phyloP scores from a whole-genome alignment of 1,284 basidiomycete genomes.

The Rhodotorula sp. region DNA sequence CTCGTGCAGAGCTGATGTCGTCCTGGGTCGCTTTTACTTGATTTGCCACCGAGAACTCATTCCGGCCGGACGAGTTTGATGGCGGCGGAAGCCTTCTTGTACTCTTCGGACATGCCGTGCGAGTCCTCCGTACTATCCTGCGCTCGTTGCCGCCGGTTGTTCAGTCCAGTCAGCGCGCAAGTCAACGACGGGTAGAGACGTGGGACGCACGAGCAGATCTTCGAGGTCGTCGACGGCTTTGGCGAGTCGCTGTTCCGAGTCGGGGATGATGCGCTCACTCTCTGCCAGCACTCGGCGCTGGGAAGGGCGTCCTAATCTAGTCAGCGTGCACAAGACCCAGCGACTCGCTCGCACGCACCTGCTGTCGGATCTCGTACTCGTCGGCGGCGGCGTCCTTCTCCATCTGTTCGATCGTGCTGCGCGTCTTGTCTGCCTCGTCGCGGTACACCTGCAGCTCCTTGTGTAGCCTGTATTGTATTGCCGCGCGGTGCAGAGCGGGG shows the following conservation, averaged over 20 bases:
- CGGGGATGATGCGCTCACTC: slow-evolving; percentile 38
- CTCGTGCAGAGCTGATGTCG: too few species aligned
- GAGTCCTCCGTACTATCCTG: slow-evolving; percentile 29
- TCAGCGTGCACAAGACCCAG: background rate
- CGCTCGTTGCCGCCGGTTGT: background rate
- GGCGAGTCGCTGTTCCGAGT: slow-evolving; percentile 38
- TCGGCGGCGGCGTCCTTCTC: slow-evolving; percentile 21
- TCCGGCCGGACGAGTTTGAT: slow-evolving; percentile 8
- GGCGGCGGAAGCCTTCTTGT: slow-evolving; percentile 16
- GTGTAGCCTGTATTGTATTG: slow-evolving; percentile 15
- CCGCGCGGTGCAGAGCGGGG: background rate
- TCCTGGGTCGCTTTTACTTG: background rate
- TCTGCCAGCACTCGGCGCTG: slow-evolving; percentile 36
- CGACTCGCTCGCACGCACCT: slow-evolving; percentile 13
- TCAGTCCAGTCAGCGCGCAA: background rate
- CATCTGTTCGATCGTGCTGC: slow-evolving; percentile 21
- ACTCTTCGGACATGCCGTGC: slow-evolving; percentile 21
- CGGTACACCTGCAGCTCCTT: slow-evolving; percentile 36
- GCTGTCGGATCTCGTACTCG: slow-evolving; percentile 37
- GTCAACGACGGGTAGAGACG: background rate
- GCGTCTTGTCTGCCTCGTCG: slow-evolving; percentile 14
- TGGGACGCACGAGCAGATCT: slow-evolving; percentile 30
- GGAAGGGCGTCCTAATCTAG: fast-evolving
- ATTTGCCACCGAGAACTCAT: background rate
- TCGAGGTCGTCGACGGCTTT: slow-evolving; percentile 37